phyloP scores from a whole-genome alignment of 768 basidiomycete species.

The Roridomyces roridus region DNA sequence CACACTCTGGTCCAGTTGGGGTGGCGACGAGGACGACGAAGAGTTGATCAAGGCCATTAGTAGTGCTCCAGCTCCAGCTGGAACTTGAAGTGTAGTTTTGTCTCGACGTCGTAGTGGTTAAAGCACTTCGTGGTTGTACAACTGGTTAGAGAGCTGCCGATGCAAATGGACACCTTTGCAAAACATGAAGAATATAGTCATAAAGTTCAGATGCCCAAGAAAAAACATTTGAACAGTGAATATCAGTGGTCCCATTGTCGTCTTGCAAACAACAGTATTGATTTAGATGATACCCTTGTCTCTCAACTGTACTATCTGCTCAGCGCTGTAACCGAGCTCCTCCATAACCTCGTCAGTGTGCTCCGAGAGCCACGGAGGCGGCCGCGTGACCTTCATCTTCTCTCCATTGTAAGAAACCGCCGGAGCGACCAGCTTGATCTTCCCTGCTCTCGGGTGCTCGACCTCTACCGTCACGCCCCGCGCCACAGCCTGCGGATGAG shows the following conservation, averaged over 20 bases:
- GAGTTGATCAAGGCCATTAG: constrained; percentile 15
- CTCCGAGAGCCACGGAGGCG: constrained; percentile 90
- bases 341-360: constrained; percentile 65
- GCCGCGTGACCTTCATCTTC: constrained; percentile 72
- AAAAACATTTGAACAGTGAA: too few relatives aligned
- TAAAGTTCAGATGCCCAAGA: too few relatives aligned
- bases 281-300: constrained; percentile 9
- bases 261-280: background rate
- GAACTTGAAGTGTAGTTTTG: too few relatives aligned
- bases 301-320: background rate
- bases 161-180: too few relatives aligned
- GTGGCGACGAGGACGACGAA: background rate
- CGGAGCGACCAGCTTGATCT: constrained; percentile 80
- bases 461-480: constrained; percentile 78
- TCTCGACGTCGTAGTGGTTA: too few relatives aligned
- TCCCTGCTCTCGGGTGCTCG: constrained; percentile 81
- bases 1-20: constrained; percentile 7
- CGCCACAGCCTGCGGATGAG: constrained; percentile 85
- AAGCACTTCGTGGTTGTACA: too few relatives aligned
- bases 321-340: constrained; percentile 5
- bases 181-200: too few relatives aligned
- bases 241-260: too few relatives aligned
- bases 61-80: background rate
- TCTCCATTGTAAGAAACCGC: constrained; percentile 83
- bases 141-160: too few relatives aligned